Percentiles rank a stretch among this genome's conserved stretches.
Conservation (phyloP, 768 basidiomycete genomes). For the Neoboletus magnificus region DNA sequence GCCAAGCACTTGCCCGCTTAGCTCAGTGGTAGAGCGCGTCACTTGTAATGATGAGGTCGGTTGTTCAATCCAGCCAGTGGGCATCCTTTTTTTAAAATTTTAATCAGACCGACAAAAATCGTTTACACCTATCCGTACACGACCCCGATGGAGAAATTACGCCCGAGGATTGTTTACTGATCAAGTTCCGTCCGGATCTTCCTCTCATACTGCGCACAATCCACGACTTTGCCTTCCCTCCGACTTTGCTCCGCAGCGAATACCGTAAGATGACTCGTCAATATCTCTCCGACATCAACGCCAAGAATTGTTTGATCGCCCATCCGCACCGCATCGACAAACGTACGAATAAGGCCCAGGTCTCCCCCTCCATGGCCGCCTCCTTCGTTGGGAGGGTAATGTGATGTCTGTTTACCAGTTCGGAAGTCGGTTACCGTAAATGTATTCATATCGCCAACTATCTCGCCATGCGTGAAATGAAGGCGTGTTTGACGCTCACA, state of each 20-base stretch:
- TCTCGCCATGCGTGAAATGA: conserved; percentile 85
- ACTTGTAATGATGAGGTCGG: conserved; percentile 45
- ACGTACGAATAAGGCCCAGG: conserved; percentile 66
- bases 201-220: conserved; percentile 65
- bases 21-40: conserved; percentile 47
- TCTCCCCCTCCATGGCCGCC: conserved; percentile 87
- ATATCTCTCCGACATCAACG: conserved; percentile 63
- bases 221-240: conserved; percentile 62
- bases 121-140: neutral
- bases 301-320: conserved; percentile 63
- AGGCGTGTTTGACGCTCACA: conserved; percentile 82
- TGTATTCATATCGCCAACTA: conserved; percentile 78
- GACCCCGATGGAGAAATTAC: neutral
- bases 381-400: conserved; percentile 53
- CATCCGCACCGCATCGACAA: conserved; percentile 70
- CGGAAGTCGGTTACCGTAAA: conserved; percentile 81
- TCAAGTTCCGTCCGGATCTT: conserved; percentile 37
- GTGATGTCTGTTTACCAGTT: conserved; percentile 41
- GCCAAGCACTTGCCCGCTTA: conserved; percentile 30
- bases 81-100: conserved; percentile 19
- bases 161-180: neutral
- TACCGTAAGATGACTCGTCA: conserved; percentile 78
- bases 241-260: conserved; percentile 86
- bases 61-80: conserved; percentile 46
- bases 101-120: neutral